phyloP scores from a whole-genome alignment of 2,329 filamentous ascomycete genomes.

The Talaromyces sp. region DNA sequence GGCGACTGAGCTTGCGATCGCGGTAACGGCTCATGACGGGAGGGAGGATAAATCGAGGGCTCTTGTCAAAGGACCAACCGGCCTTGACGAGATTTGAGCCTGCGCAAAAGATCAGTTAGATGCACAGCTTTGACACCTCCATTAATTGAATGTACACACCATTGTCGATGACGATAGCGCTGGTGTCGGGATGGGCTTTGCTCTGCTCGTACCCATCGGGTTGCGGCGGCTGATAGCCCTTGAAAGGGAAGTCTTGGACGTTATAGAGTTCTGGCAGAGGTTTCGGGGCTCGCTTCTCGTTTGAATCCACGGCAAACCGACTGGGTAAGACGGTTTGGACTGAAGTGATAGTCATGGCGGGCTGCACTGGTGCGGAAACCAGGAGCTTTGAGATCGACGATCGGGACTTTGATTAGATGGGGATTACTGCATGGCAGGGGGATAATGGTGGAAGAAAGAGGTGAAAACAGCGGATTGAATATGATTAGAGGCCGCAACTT shows the following conservation, averaged over 20 bases:
- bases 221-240: conserved; percentile 60
- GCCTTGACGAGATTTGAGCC: conserved; percentile 87
- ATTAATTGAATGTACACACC: conserved; percentile 56
- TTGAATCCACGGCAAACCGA: conserved; percentile 44
- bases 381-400: conserved; percentile 21
- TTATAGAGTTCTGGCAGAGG: conserved; percentile 57
- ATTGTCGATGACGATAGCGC: conserved; percentile 97
- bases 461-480: background rate
- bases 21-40: conserved; percentile 94
- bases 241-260: conserved; percentile 63
- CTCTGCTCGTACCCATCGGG: conserved; percentile 73
- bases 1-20: conserved; percentile 89
- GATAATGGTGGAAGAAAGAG: background rate
- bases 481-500: background rate
- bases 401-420: conserved; percentile 4
- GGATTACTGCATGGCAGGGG: conserved; percentile 20
- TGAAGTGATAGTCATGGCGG: conserved; percentile 49
- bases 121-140: background rate
- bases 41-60: conserved; percentile 77
- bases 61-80: conserved; percentile 90
- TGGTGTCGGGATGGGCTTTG: conserved; percentile 58
- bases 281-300: conserved; percentile 55
- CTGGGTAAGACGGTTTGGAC: conserved; percentile 39
- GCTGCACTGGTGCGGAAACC: conserved; percentile 25
- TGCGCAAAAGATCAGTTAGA: conserved; percentile 41